These are phyloP conservation scores for Parietichytrium sp. DNA, from an alignment of 108 stramenopile species.

Conservation along the genomic window DNA sequence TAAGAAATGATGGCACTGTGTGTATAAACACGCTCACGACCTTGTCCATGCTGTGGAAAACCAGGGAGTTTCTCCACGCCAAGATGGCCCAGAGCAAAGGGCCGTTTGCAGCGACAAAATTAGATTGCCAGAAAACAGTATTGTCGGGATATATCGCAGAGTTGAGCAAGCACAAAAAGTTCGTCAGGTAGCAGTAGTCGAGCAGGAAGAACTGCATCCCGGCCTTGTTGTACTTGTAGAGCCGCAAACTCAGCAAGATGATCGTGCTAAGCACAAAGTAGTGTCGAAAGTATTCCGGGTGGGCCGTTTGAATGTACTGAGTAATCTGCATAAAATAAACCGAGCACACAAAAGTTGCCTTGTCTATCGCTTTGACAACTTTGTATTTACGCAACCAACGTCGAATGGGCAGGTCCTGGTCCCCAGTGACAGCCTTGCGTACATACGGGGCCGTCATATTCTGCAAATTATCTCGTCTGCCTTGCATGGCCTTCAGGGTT, in stretches of 20 bases:
- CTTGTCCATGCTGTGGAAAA: slow-evolving; percentile 78
- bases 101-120: slow-evolving; percentile 70
- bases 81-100: slow-evolving; percentile 65
- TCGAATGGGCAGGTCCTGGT: not conserved
- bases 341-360: not conserved
- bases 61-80: slow-evolving; percentile 75
- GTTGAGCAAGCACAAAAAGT: slow-evolving; percentile 17
- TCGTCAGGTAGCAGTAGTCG: slow-evolving; percentile 60
- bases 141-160: not conserved
- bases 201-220: slow-evolving; percentile 60
- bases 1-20: slow-evolving; percentile 67
- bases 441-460: not conserved
- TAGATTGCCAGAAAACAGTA: slow-evolving; percentile 35
- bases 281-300: slow-evolving; percentile 31
- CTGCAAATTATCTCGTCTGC: not conserved
- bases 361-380: slow-evolving; percentile 29
- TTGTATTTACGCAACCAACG: slow-evolving; percentile 17
- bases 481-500: not conserved
- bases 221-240: slow-evolving; percentile 51
- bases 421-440: not conserved
- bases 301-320: not conserved
- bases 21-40: slow-evolving; percentile 79
- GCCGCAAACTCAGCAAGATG: slow-evolving; percentile 48
- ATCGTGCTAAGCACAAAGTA: not conserved
- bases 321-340: slow-evolving; percentile 9